Percentiles rank a stretch among this genome's conserved stretches.
phyloP scores from a whole-genome alignment of 495 filamentous ascomycete species.

The Geopyxis carbonaria region DNA sequence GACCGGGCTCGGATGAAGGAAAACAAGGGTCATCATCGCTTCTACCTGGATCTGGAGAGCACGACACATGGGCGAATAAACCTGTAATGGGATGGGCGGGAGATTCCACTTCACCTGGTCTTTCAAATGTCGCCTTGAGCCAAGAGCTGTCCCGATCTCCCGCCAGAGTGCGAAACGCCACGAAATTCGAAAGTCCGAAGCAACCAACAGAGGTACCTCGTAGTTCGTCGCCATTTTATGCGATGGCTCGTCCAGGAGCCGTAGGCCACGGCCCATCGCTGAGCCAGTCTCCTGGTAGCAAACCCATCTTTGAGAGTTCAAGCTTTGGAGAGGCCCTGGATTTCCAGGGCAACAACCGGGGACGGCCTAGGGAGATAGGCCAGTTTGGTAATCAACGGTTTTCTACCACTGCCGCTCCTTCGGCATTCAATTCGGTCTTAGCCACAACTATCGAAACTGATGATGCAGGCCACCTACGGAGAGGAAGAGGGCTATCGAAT shows the following conservation, averaged over 20 bases:
- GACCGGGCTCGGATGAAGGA: slow-evolving; percentile 8
- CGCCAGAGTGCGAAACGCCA: slow-evolving; percentile 18
- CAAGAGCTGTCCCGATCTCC: slow-evolving; percentile 24
- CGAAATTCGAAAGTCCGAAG: slow-evolving; percentile 24
- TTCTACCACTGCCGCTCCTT: too few species aligned
- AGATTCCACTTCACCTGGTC: slow-evolving; percentile 21
- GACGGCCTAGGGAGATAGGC: slow-evolving; percentile 19
- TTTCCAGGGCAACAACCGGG: slow-evolving; percentile 17
- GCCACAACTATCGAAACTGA: slow-evolving; percentile 18
- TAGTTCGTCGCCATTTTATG: slow-evolving; percentile 23
- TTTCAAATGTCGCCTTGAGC: slow-evolving; percentile 13
- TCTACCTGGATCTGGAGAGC: slow-evolving; percentile 21
- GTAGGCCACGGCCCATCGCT: slow-evolving; percentile 21
- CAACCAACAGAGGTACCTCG: slow-evolving; percentile 19
- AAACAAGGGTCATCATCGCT: slow-evolving; percentile 25
- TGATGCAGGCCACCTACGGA: slow-evolving; percentile 17
- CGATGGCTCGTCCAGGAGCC: slow-evolving; percentile 19
- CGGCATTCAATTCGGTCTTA: slow-evolving; percentile 11
- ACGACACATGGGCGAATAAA: slow-evolving; percentile 21
- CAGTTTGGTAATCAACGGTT: slow-evolving; percentile 16
- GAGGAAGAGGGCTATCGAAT: slow-evolving; percentile 23
- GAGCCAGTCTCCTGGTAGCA: slow-evolving; percentile 20
- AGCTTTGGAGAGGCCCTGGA: slow-evolving; percentile 24
- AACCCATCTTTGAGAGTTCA: slow-evolving; percentile 21
- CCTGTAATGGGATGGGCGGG: slow-evolving; percentile 14